Conservation (phyloP, 257 asterid genomes). For the Penstemon davidsonii region DNA sequence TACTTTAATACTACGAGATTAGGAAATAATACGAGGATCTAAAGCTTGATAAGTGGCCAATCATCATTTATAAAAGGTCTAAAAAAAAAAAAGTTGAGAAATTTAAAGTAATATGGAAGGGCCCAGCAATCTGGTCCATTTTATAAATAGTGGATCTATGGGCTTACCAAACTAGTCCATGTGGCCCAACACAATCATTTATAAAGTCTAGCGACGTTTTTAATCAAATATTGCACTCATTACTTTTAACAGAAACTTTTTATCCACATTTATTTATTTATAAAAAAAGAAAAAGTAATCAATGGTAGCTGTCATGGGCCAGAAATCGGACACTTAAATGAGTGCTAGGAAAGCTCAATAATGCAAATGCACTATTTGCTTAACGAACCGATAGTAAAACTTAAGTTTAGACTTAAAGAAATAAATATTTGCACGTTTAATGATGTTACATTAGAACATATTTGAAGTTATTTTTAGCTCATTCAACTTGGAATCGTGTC, state of each 20-base stretch:
- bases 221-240: slow-evolving; percentile 21
- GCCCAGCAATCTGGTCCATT: slow-evolving; percentile 30
- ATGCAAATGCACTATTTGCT: no score
- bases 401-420: no score
- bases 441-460: no score
- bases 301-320: not conserved
- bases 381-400: no score
- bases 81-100: not conserved
- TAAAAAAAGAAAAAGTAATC: not conserved
- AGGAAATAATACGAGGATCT: slow-evolving; percentile 29
- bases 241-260: slow-evolving; percentile 14
- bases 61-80: slow-evolving; percentile 22
- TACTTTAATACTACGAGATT: slow-evolving; percentile 1
- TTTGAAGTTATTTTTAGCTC: no score
- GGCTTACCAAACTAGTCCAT: slow-evolving; percentile 2
- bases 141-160: slow-evolving; percentile 10
- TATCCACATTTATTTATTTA: not conserved
- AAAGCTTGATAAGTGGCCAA: slow-evolving; percentile 27
- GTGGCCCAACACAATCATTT: slow-evolving; percentile 27
- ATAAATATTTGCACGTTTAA: no score
- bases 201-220: not conserved
- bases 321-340: no score
- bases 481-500: no score
- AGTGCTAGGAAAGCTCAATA: no score
- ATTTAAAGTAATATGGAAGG: slow-evolving; percentile 20